Base-by-base conservation (phyloP, 768 basidiomycete species). In the Russula foetens region DNA sequence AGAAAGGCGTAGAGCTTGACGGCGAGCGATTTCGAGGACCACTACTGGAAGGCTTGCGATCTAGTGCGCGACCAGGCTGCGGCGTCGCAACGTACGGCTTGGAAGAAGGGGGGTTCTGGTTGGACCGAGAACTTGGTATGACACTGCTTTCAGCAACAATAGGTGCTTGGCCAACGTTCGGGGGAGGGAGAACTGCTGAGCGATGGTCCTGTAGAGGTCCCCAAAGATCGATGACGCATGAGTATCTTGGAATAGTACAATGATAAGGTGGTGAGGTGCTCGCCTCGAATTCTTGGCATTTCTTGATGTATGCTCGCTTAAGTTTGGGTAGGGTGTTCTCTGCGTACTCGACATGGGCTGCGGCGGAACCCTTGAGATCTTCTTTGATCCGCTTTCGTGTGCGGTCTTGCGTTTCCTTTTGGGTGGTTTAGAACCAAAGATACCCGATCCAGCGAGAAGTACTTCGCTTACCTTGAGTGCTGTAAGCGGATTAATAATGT, bases 361-460 rank as follows among this genome's bases (percentile, higher is more conserved):
- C 66, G n/a, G 77, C 76, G 0, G 92, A 90, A 9, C 84, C 84
- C 71, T 92, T 93, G 57, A 95, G 72, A 69, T 95, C 93, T 68
- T 96, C 93, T 70, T 89, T 92, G 71, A 97, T 88, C 28, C 91
- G 84, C 69, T 91, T 90, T 49, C 90, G 81, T n/a, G 92, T 95
- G 39, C 94, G 83, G 56, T 92, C 90, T 75, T 96, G 93, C 12
- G 86, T 88, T 66, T 95, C 92, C 91, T 93, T 62, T 17, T 48
- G 35, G 24, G 45, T 38, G 43, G 26, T 19, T 47, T 33, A 48
- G 39, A 45, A 15, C 19, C 7, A 17, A 35, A 46, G 55, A 24
- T 38, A 33, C 15, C 4, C 35, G 7, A 7, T 51, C 21, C 26
- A 15, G 49, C 58, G 44, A 28, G 62, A 48, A 44, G 11, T 23